Base-by-base conservation (phyloP, 2,329 filamentous ascomycete genomes). In the Penicillium freii region DNA sequence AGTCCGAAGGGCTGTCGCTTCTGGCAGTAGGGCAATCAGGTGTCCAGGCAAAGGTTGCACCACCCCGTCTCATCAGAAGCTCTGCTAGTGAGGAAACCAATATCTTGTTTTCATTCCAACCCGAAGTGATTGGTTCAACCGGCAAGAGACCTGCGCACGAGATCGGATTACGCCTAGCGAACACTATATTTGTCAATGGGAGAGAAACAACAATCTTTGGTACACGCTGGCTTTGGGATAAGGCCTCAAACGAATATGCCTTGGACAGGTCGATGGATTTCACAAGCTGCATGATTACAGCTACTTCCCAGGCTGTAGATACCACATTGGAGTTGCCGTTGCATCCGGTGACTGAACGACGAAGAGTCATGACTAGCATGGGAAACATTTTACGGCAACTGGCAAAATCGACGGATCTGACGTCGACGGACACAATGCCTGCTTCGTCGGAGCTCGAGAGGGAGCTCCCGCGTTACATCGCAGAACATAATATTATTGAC, bases 311-410 rank as follows among this genome's bases (percentile, higher is more conserved):
- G 5, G 48, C 59, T 33, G 46, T 69, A 8, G 50, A 53, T 47
- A 61, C 64, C n/a, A 58, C 58, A 8, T 56, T 74, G 42, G 50
- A 60, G 6, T 60, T 77, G 34, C 74, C 75, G 6, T 61, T 78
- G 25, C 57, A 71, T 42, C 73, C 73, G 8, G 69, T 78, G 21
- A 71, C 72, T 7, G 62, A 69, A 53, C 69, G 74, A 47, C 70
- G 74, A 47, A 71, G 63, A 42, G 75, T 77, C 15, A 65, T 75
- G 17, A 68, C 73, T 10, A 73, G 75, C 55, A 77, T 78, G 75
- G 75, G 75, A 11, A 78, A 78, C 45, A 76, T 78, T 25, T 60
- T 78, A 23, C 72, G 75, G 23, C 73, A 76, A 40, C 51, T 78
- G 38, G 66, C 72, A n/a, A 73, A 73, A 60, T 70, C 70, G 9